Evolutionary conservation across 106 monocot species (phyloP).

Genomic region (Dendrobium officinale): DNA sequence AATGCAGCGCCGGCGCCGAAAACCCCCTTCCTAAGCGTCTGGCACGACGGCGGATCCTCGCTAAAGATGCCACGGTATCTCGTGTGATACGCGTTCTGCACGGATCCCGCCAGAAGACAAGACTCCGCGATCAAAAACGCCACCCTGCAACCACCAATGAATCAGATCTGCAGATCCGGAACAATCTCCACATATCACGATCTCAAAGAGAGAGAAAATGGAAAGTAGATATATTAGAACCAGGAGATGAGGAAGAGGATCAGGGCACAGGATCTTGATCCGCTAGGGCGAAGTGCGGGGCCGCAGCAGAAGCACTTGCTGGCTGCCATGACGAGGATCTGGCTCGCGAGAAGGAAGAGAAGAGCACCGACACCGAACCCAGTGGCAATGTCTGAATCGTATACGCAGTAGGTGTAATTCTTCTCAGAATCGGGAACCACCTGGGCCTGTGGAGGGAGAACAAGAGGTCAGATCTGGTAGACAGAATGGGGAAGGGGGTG

Average conservation of each 20-base stretch:
- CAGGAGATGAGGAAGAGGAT: constrained; percentile 36
- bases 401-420: constrained; percentile 47
- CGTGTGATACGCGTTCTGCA: constrained; percentile 79
- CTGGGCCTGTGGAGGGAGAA: constrained; percentile 17
- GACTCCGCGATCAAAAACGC: constrained; percentile 80
- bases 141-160: constrained; percentile 32
- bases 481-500: neutral
- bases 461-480: neutral
- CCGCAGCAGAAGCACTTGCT: constrained; percentile 64
- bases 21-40: constrained; percentile 71
- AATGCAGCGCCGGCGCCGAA: constrained; percentile 91
- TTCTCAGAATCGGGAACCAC: constrained; percentile 27
- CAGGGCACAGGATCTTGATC: constrained; percentile 48
- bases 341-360: constrained; percentile 34
- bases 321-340: constrained; percentile 36
- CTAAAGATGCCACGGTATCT: constrained; percentile 35
- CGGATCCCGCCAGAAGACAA: constrained; percentile 81
- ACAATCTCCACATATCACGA: neutral
- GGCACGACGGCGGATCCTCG: constrained; percentile 35
- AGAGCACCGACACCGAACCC: constrained; percentile 50
- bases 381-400: constrained; percentile 53
- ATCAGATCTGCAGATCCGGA: neutral
- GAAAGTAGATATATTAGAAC: constrained; percentile 6
- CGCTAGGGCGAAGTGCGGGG: constrained; percentile 28
- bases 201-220: neutral